Evolutionary conservation across 1,139 yeast genomes (phyloP), one percentile per base, ranked within the genome.

Genomic region (Taphrina populina): DNA sequence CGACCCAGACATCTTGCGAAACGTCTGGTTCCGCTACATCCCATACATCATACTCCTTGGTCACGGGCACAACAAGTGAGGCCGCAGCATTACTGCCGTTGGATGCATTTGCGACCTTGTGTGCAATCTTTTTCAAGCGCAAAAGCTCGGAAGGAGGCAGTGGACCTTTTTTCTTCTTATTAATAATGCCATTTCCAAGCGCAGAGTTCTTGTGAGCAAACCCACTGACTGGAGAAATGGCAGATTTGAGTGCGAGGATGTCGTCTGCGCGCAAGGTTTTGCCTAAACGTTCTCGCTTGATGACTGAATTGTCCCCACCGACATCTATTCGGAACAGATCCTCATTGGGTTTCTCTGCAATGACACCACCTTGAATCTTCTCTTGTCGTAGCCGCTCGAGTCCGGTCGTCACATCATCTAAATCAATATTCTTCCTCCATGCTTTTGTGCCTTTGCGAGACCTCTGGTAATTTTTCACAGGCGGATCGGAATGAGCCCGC

Each of bases 391-490:
- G 75, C 45, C 78, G 81, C 62, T 84, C 94, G 47, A 92, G 73
- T 5, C 83, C 84, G 40, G 73, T 70, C 66, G 85, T 88, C 52
- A 92, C 73, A 60, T 88, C 96, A 21, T 80, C 81, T 24, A 92
- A 73, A 67, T 92, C 95, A 59, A 92, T 86, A 69, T 92, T 87
- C 71, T 92, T 92, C 70, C 96, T 83, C 98, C 98, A 92, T 4
- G 97, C 85, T 68, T 78, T 83, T 76, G 86, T 90, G 54, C 96
- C 95, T 74, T 92, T 92, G 65, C 97, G 79, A 4, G 96, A 86
- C 5, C 83, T 69, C 70, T 88, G 96, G 40, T 52, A 24, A 21
- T 29, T 30, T 20, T 37, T 45, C 19, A 29, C 32, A 10, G 56
- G 58, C 61, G 63, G 61, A 27, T 49, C 39, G 10, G 27, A 26